A percentile compares a stretch with the other conserved stretches of the same genome.
Conservation (phyloP, 768 basidiomycete species). For the Cystofilobasidium capitatum region DNA sequence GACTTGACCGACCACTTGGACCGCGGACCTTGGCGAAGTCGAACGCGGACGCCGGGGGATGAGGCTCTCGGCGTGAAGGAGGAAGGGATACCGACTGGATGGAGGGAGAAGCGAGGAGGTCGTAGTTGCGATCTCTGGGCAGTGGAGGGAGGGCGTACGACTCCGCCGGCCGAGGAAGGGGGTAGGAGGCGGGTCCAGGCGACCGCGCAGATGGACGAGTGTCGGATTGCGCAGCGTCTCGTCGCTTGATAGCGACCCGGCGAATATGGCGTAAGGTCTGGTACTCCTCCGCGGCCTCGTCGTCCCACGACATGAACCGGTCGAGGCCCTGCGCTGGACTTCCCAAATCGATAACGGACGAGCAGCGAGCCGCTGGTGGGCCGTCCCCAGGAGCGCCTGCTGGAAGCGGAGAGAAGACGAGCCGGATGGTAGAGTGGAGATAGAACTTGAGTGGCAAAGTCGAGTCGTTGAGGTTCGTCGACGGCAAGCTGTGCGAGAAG, state of each 20-base stretch:
- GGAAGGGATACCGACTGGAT: neutral
- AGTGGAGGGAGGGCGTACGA: neutral
- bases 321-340: neutral
- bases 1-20: neutral
- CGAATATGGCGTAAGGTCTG: neutral
- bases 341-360: neutral
- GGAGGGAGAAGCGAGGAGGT: neutral
- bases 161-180: neutral
- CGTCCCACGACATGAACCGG: neutral
- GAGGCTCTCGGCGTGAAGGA: neutral
- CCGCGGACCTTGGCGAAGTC: neutral
- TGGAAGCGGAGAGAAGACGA: constrained; percentile 36
- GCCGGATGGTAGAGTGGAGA: constrained; percentile 33
- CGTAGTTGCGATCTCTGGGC: neutral
- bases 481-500: neutral
- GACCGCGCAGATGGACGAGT: neutral
- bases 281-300: neutral
- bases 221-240: neutral
- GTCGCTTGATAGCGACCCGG: neutral
- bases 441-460: constrained; percentile 24
- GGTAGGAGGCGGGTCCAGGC: neutral
- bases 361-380: neutral
- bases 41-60: neutral
- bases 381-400: constrained; percentile 25
- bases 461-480: neutral